Evolutionary conservation across 2,329 filamentous ascomycete species (phyloP).

Genomic region (Grosmannia clavigera): DNA sequence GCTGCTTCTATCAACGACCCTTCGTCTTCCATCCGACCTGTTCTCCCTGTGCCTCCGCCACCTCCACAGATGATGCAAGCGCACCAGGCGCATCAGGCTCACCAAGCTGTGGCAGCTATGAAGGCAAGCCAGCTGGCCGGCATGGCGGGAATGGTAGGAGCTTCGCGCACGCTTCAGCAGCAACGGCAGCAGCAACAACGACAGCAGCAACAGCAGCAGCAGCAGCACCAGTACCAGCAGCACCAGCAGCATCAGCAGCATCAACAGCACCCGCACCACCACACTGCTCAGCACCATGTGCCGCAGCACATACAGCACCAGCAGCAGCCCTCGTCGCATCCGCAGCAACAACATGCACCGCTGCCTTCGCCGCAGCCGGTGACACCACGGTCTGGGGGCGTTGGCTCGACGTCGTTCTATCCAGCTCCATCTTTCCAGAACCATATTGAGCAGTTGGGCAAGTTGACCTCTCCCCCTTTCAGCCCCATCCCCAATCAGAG

Average conservation of each 20-base stretch:
- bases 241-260: slow-evolving; percentile 20
- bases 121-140: slow-evolving; percentile 21
- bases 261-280: slow-evolving; percentile 17
- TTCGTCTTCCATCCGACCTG: slow-evolving; percentile 26
- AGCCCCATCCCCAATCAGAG: slow-evolving; percentile 32
- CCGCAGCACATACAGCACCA: slow-evolving; percentile 6
- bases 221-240: slow-evolving; percentile 13
- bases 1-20: slow-evolving; percentile 34
- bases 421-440: slow-evolving; percentile 74
- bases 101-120: slow-evolving; percentile 16
- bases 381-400: slow-evolving; percentile 18
- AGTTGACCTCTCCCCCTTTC: slow-evolving; percentile 46
- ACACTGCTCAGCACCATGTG: slow-evolving; percentile 2
- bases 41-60: slow-evolving; percentile 16
- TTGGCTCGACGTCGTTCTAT: slow-evolving; percentile 51
- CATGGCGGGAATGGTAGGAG: slow-evolving; percentile 6
- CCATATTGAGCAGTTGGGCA: slow-evolving; percentile 92
- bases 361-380: slow-evolving; percentile 10
- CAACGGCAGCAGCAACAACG: slow-evolving; percentile 5
- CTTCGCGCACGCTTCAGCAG: slow-evolving; percentile 15
- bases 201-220: slow-evolving; percentile 5
- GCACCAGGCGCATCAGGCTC: slow-evolving; percentile 1
- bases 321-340: background rate
- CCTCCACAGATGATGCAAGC: slow-evolving; percentile 7
- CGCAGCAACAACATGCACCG: slow-evolving; percentile 17